Base-by-base conservation (phyloP, 306 rosid genomes). In the Quercus cerris region DNA sequence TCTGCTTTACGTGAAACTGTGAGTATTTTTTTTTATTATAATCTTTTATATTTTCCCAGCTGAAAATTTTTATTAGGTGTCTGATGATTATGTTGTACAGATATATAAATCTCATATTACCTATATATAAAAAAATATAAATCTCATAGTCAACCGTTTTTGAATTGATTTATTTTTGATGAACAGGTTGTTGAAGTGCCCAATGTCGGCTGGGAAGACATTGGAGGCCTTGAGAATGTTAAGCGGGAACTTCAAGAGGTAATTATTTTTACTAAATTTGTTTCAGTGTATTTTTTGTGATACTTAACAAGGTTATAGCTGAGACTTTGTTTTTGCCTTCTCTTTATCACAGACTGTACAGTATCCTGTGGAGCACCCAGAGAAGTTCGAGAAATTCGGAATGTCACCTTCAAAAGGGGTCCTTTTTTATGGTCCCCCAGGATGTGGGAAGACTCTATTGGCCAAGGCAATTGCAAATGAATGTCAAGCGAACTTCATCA, bases 1-100 rank as follows among this genome's bases (percentile, higher is more conserved):
- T 90, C 94, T 15, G 92, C 94, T 41, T 81, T 90, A 35, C 90
- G 92, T 73, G 94, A 90, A 90, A 90, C 92, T 20, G 89, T 90
- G 23, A 84, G 92, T 74, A 66, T 38, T 55, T 49, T 49, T 49
- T 64, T 7, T 8, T 2, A 8, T 41, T 41, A 41, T 41, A 2
- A 41, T 7, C 46, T 41, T 41, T 7, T 41, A 7, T 41, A 7
- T 41, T 41, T 41, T 41, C 12, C 46, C 46, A 41, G 20, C 38
- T 46, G 61, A 5, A 44, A 44, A 11, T 31, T 61, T 62, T 73
- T 54, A 4, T 55, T 56, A 14, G 9, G 38, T 71, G 14, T 23
- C 25, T 44, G 75, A 44, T 62, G 38, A 49, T 49, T 49, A 49
- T 49, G 54, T 49, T 49, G 54, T 49, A 12, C 20, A 49, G 54